Conservation (phyloP, 176 grass and related monocot genomes). For the barley (Hordeum vulgare) region MorexV3_pseudomolecules_assembly NC_058523.1:447316391-447316890, state of each 20-base stretch:
- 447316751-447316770: neutral
- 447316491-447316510: conserved; percentile 78
- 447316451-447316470: neutral
- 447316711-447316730: neutral
- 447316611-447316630: neutral
- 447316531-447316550: conserved; percentile 99
- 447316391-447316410: neutral
- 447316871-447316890: neutral
- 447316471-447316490: conserved; percentile 59
- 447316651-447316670: neutral
- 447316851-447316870: neutral
- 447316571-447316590: neutral
- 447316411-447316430: neutral
- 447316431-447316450: neutral
- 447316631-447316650: neutral
- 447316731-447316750: neutral
- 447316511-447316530: conserved; percentile 87
- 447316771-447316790: neutral
- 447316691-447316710: neutral
- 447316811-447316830: neutral
- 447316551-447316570: conserved; percentile 55
- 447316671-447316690: neutral
- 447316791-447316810: neutral
- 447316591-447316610: neutral
- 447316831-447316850: neutral